phyloP scores from a whole-genome alignment of 805 yeast species.

The Wickerhamomyces chaumierensis region DNA sequence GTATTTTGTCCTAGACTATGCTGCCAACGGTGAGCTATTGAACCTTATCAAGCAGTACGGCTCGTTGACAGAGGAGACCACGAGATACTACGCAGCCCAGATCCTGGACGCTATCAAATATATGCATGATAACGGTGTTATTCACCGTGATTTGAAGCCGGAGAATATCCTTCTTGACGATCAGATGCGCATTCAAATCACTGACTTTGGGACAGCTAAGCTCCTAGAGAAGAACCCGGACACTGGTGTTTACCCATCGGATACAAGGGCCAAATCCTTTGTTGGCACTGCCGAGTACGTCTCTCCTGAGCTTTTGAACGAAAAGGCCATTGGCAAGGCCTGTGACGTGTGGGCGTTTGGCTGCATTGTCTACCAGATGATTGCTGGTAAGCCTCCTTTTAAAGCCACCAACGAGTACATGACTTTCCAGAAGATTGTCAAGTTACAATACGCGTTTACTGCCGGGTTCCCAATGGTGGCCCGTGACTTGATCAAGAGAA shows the following conservation, averaged over 20 bases:
- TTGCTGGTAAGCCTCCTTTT: conserved; percentile 85
- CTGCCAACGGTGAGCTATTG: conserved; percentile 68
- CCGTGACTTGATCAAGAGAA: conserved; percentile 62
- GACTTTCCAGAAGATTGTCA: conserved; percentile 73
- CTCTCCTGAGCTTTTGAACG: conserved; percentile 69
- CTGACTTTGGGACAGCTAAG: conserved; percentile 82
- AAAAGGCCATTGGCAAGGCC: conserved; percentile 75
- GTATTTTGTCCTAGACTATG: conserved; percentile 69
- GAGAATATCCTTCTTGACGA: conserved; percentile 64
- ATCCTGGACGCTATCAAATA: conserved; percentile 60
- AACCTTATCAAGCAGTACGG: conserved; percentile 57
- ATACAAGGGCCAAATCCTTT: conserved; percentile 65
- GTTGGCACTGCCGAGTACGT: conserved; percentile 84
- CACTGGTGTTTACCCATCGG: conserved; percentile 48
- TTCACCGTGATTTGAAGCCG: conserved; percentile 78
- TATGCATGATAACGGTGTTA: conserved; percentile 65
- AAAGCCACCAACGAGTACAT: conserved; percentile 74
- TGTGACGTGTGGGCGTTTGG: conserved; percentile 99
- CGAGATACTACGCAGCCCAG: conserved; percentile 62
- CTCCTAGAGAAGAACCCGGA: conserved; percentile 38
- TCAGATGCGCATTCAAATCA: conserved; percentile 51
- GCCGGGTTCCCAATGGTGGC: conserved; percentile 73
- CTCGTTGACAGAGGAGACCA: conserved; percentile 59
- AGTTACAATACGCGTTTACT: conserved; percentile 70
- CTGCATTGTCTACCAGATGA: conserved; percentile 89